Evolutionary conservation across 352 stramenopile species (phyloP), one percentile per base, ranked within the genome.

Genomic region (Bremia lactucae): DNA sequence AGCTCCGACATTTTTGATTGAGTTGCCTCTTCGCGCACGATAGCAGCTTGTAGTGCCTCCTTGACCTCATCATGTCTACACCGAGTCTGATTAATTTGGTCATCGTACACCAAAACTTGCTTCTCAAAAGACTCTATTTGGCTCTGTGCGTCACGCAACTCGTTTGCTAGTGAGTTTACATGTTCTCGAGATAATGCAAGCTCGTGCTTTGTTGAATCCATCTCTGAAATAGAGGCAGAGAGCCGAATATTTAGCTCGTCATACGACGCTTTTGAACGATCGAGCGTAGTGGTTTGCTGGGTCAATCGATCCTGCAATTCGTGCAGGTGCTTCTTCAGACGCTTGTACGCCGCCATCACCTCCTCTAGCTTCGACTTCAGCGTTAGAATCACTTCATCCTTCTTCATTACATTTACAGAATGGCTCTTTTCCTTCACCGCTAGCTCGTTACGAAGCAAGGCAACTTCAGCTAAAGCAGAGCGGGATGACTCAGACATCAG

Each of bases 301-400:
- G 55, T 42, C 22, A 78, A 36, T 1, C 50, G 52, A 16, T 78
- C 62, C 43, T 81, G 63, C 20, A 81, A 18, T 9, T 75, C 66
- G 6, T 70, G 54, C 4, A 66, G 42, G 31, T 66, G 55, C 7
- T 62, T 52, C 36, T 81, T 82, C 9, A 82, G 31, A 0, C 68
- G 66, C 36, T 83, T 82, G 40, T 81, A 83, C 38, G 63, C 65
- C n/a, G 15, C 35, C 31, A 83, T 62, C 9, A 88, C 49, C n/a
- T 82, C 71, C 48, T 78, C 70, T 8, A 77, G 48, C 52, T 80
- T 80, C 1, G 62, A 50, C 33, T 82, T 77, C 18, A 86, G 47
- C 36, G 62, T 78, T 2, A 33, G 33, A 19, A 83, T 68, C 29
- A 78, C 49, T 6, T 79, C 68, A 18, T 84, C 65, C 14, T 74